These are phyloP conservation scores for Periconia sp. DNA, from an alignment of 2,329 filamentous ascomycete genomes.

Conservation along the genomic window DNA sequence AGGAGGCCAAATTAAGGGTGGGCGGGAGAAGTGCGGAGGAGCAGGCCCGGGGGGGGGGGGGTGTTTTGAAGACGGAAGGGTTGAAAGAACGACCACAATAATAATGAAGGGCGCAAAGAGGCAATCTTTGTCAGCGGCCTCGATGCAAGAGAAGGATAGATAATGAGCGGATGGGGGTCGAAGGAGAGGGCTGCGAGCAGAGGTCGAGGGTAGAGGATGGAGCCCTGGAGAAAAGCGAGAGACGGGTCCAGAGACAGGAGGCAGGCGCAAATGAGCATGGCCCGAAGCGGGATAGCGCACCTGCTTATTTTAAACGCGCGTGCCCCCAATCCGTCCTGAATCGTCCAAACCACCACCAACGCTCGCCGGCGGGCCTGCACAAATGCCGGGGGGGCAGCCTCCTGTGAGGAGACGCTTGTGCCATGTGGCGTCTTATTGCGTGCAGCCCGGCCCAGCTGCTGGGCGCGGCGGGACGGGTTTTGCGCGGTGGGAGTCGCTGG, in stretches of 20 bases:
- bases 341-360: constrained; percentile 20
- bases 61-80: constrained; percentile 38
- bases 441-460: constrained; percentile 13
- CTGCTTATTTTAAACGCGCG: constrained; percentile 38
- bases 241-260: constrained; percentile 43
- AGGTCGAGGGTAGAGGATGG: constrained; percentile 28
- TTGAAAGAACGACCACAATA: constrained; percentile 47
- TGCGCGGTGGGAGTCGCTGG: constrained; percentile 1
- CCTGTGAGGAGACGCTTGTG: constrained; percentile 21
- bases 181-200: constrained; percentile 34
- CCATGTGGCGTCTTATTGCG: constrained; percentile 27
- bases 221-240: constrained; percentile 34
- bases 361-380: constrained; percentile 23
- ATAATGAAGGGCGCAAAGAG: constrained; percentile 46
- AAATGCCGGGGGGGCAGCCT: constrained; percentile 9
- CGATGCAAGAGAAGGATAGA: constrained; percentile 41
- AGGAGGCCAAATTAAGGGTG: constrained; percentile 31
- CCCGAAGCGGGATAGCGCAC: constrained; percentile 32
- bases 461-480: too few relatives aligned
- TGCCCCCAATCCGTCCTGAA: constrained; percentile 22
- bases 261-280: constrained; percentile 40
- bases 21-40: constrained; percentile 24
- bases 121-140: constrained; percentile 35
- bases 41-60: constrained; percentile 34
- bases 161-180: constrained; percentile 44